Evolutionary conservation across 192 early-diverging fungal genomes (phyloP).

Genomic region (Linnemannia hyalina): DNA sequence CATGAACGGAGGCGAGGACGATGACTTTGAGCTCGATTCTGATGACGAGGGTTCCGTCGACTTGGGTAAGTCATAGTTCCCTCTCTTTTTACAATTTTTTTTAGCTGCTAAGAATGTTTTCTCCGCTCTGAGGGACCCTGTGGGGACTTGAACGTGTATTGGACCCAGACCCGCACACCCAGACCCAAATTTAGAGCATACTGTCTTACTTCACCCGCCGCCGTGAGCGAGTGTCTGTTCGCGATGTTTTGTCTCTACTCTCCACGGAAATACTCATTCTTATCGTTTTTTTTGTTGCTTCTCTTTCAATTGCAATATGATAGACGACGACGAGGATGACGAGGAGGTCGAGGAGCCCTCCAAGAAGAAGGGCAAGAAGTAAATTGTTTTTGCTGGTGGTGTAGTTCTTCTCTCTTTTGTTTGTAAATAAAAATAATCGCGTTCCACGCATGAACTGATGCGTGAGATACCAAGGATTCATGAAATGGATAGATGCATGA

Average conservation of each 20-base stretch:
- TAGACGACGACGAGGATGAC: slow-evolving; percentile 32
- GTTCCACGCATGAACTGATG: not conserved
- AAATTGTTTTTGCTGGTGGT: not conserved
- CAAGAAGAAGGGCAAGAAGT: slow-evolving; percentile 59
- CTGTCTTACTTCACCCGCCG: not conserved
- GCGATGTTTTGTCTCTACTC: not conserved
- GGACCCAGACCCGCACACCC: not conserved
- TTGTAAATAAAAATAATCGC: slow-evolving; percentile 4
- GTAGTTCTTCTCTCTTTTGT: not conserved
- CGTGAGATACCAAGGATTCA: not conserved
- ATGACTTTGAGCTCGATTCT: slow-evolving; percentile 28
- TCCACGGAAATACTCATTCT: not conserved
- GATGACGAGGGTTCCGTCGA: slow-evolving; percentile 40
- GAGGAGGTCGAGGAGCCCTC: slow-evolving; percentile 44
- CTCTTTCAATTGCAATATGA: slow-evolving; percentile 3
- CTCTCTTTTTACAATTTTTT: not conserved
- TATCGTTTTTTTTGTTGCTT: not conserved
- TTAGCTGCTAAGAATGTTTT: not conserved
- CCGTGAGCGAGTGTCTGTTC: not conserved
- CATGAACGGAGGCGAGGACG: slow-evolving; percentile 23
- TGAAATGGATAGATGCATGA: not conserved
- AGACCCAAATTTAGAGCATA: not conserved
- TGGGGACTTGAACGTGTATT: not conserved
- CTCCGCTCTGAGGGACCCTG: slow-evolving; percentile 7
- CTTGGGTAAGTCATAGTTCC: slow-evolving; percentile 29